phyloP scores from a whole-genome alignment of 116 monocot genomes.

The Cymodocea nodosa region DNA sequence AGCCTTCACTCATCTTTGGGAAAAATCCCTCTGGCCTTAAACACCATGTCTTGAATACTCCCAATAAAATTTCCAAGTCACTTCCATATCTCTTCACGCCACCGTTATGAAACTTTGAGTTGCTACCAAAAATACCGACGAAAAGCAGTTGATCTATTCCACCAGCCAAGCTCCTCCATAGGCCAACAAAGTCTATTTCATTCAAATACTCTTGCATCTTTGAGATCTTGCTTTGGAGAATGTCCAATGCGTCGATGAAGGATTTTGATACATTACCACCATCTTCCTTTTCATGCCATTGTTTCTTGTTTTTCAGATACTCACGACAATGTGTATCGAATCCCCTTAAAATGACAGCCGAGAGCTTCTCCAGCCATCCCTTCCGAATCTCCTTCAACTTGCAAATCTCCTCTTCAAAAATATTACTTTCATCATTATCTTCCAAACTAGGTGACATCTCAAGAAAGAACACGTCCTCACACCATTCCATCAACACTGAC shows the following conservation, averaged over 20 bases:
- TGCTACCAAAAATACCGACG: conserved; percentile 28
- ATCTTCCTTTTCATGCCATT: conserved; percentile 63
- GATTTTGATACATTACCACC: conserved; percentile 27
- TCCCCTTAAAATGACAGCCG: conserved; percentile 54
- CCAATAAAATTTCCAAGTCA: conserved; percentile 49
- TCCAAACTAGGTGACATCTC: conserved; percentile 37
- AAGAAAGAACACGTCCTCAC: conserved; percentile 74
- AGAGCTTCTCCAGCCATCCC: conserved; percentile 67
- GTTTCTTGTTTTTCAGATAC: conserved; percentile 71
- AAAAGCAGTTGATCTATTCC: conserved; percentile 63
- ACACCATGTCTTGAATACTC: conserved; percentile 69
- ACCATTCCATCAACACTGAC: conserved; percentile 63
- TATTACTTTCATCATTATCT: conserved; percentile 9
- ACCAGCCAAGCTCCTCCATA: conserved; percentile 66
- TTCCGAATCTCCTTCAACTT: conserved; percentile 28
- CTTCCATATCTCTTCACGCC: conserved; percentile 49
- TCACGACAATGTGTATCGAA: conserved; percentile 68
- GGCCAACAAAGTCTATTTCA: conserved; percentile 40
- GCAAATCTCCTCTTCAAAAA: conserved; percentile 51
- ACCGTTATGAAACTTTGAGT: conserved; percentile 38
- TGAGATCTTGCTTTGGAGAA: conserved; percentile 60
- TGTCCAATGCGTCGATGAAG: conserved; percentile 53
- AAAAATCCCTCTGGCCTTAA: conserved; percentile 85
- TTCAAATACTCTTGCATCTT: conserved; percentile 54
- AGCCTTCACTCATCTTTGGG: conserved; percentile 39